Percentiles rank a stretch among this genome's conserved stretches.
These are phyloP conservation scores for Rhytidhysteron rufulum DNA, from an alignment of 2,329 filamentous ascomycete genomes.

Conservation along the genomic window DNA sequence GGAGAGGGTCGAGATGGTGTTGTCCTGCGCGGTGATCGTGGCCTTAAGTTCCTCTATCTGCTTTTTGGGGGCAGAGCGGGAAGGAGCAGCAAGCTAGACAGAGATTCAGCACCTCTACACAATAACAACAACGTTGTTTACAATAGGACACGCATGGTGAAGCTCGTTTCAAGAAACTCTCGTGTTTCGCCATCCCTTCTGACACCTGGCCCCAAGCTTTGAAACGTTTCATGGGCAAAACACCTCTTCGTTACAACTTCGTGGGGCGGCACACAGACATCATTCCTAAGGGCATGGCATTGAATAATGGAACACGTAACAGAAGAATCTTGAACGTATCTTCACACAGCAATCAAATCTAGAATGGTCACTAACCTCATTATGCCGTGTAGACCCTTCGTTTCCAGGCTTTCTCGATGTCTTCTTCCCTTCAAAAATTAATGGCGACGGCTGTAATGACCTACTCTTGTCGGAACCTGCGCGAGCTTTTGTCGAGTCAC, in stretches of 20 bases:
- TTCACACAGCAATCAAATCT: constrained; percentile 14
- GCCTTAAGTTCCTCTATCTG: constrained; percentile 25
- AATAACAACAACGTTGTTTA: too few species aligned
- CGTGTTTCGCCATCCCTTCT: neutral
- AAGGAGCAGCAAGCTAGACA: neutral
- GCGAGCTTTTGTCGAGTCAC: constrained; percentile 15
- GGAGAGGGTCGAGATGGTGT: constrained; percentile 29
- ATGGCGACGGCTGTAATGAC: constrained; percentile 18
- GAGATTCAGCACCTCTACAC: neutral
- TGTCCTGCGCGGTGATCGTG: constrained; percentile 27
- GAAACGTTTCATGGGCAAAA: neutral
- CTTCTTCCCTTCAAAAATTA: constrained; percentile 18
- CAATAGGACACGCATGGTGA: too few species aligned
- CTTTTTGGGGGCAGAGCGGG: constrained; percentile 2
- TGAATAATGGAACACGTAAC: neutral
- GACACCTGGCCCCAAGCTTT: neutral
- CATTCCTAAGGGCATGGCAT: too few species aligned
- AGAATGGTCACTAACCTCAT: constrained; percentile 25
- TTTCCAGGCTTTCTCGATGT: constrained; percentile 8
- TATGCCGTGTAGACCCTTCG: constrained; percentile 12
- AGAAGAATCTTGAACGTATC: too few species aligned
- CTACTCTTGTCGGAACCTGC: constrained; percentile 12
- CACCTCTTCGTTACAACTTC: neutral
- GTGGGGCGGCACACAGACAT: neutral
- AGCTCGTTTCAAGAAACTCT: neutral